Percentiles rank a stretch among this genome's conserved stretches.
These are phyloP conservation scores for Entomophthora muscae DNA, from an alignment of 371 early-diverging fungal genomes.

Conservation along the genomic window DNA sequence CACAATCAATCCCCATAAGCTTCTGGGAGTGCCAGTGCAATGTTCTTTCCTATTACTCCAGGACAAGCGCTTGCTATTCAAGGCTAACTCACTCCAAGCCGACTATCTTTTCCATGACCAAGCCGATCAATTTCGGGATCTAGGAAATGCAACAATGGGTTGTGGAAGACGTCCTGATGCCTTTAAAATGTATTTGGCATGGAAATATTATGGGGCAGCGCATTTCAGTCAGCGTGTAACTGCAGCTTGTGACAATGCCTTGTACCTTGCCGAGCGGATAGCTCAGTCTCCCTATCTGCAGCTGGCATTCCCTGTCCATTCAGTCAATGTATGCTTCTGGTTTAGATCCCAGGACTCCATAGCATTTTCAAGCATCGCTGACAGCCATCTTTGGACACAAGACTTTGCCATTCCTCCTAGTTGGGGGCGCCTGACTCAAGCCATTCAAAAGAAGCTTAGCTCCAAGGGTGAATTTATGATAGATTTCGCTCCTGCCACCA, in stretches of 20 bases:
- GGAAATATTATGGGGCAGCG: conserved; percentile 53
- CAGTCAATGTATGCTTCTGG: conserved; percentile 50
- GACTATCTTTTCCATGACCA: conserved; percentile 51
- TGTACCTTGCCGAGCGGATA: conserved; percentile 20
- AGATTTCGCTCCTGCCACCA: neutral
- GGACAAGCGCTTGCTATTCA: conserved; percentile 25
- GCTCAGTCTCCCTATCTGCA: conserved; percentile 11
- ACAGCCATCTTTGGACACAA: neutral
- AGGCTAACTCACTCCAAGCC: conserved; percentile 41
- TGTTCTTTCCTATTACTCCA: conserved; percentile 59
- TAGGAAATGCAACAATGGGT: conserved; percentile 68
- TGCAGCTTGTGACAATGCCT: conserved; percentile 23
- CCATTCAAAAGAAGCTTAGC: neutral
- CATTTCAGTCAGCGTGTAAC: conserved; percentile 30
- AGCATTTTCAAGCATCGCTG: too few species aligned
- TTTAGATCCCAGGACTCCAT: conserved; percentile 22
- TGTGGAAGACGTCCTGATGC: conserved; percentile 77
- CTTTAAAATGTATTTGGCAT: conserved; percentile 60
- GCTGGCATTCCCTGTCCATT: conserved; percentile 20
- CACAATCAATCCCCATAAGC: conserved; percentile 72
- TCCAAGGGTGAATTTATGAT: neutral
- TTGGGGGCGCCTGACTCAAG: neutral
- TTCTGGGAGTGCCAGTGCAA: conserved; percentile 65
- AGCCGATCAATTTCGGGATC: conserved; percentile 17
- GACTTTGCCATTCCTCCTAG: neutral